A percentile compares a stretch with the other conserved stretches of the same genome.
Evolutionary conservation across 495 filamentous ascomycete species (phyloP).

Genomic region (Annulohypoxylon bovei): DNA sequence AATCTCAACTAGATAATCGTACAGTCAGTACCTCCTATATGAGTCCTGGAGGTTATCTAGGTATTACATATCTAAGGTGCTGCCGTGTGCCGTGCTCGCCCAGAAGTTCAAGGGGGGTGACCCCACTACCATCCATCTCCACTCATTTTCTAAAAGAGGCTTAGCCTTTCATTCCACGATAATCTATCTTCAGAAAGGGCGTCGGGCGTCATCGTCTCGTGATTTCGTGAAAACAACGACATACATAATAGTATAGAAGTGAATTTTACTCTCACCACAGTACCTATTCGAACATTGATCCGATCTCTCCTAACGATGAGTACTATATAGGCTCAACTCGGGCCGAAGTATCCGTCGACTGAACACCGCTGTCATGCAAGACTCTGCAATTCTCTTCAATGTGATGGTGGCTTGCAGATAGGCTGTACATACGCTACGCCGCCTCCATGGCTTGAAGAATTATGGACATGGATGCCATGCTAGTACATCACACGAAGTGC

Average conservation of each 20-base stretch:
- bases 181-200: neutral
- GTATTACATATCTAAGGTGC: neutral
- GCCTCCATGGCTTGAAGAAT: neutral
- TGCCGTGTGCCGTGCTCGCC: neutral
- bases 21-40: neutral
- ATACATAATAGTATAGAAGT: too few species aligned
- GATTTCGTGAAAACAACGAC: neutral
- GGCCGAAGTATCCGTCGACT: neutral
- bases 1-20: neutral
- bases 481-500: too few species aligned
- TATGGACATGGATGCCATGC: neutral
- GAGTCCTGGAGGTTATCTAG: too few species aligned
- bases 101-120: neutral
- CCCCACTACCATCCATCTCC: neutral
- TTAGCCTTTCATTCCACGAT: neutral
- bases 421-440: neutral
- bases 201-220: neutral
- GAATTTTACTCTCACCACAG: neutral
- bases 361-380: neutral
- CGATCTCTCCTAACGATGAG: too few species aligned
- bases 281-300: too few species aligned
- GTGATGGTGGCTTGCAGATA: conserved; percentile 1
- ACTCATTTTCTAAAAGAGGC: neutral
- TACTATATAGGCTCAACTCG: neutral
- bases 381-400: neutral